Base-by-base conservation (phyloP, 2,329 filamentous ascomycete species). In the Alternaria dauci region DNA sequence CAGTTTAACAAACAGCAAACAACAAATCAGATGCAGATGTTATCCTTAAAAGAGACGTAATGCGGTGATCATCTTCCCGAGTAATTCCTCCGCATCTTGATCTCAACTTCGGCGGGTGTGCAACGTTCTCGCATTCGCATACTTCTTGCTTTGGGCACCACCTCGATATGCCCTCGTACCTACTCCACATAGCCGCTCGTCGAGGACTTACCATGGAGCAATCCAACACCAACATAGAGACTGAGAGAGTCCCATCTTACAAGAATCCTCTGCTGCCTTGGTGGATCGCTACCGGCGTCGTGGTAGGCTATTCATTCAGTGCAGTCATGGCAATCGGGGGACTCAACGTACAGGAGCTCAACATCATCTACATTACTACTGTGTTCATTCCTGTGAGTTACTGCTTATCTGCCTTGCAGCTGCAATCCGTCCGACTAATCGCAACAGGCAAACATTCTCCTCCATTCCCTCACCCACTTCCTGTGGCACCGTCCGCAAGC, bases 401-500 rank as follows among this genome's bases (percentile, higher is more conserved):
- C 46, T 6, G 20, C 14, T 25, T 42, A n/a, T 41, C 30, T 23
- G 18, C 9, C 5, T 6, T 23, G 2, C 16, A 7, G 8, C 11
- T 30, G 18, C 46, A n/a, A 30, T 4, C n/a, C 18, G 16, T 18
- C 26, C 20, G 23, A 34, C 51, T n/a, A 14, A 43, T 25, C 26
- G 9, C n/a, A 14, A 53, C 8, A 53, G 51, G 39, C 34, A 12
- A 53, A 43, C 26, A 53, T 53, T 18, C 26, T 53, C 38, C 38
- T 53, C 11, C 51, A 53, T 14, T 16, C 14, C 18, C 38, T 53
- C 25, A 53, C n/a, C 26, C 38, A 34, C 25, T 53, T 39, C 34
- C 38, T 53, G 18, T 53, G 51, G 51, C 36, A 53, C 51, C 51
- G 51, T 2, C 26, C 25, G 8, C 51, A 18, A n/a, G 51, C 51